These are phyloP conservation scores for Cyberlindnera mrakii DNA, from an alignment of 805 yeast genomes.

Conservation along the genomic window DNA sequence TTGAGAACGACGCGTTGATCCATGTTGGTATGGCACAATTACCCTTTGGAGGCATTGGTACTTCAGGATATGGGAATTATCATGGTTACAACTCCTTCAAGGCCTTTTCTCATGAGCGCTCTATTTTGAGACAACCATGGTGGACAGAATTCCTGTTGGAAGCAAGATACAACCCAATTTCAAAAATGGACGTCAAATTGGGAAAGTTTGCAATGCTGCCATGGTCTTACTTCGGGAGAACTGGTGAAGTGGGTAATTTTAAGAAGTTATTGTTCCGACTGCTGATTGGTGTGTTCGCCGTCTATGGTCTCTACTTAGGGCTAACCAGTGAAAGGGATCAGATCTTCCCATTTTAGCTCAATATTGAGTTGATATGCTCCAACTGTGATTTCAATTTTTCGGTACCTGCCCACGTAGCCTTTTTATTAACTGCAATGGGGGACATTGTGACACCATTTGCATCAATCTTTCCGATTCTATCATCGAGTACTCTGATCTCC, in stretches of 20 bases:
- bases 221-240: constrained; percentile 31
- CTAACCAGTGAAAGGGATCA: constrained; percentile 2
- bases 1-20: constrained; percentile 62
- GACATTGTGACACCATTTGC: constrained; percentile 46
- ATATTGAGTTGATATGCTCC: constrained; percentile 25
- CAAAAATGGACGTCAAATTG: constrained; percentile 26
- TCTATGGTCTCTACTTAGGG: constrained; percentile 15
- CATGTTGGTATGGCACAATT: constrained; percentile 63
- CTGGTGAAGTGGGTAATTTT: constrained; percentile 26
- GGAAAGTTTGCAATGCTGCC: constrained; percentile 25
- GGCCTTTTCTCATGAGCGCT: constrained; percentile 75
- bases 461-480: constrained; percentile 43
- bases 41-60: constrained; percentile 92
- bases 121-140: constrained; percentile 56
- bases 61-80: constrained; percentile 76
- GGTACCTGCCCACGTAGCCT: constrained; percentile 62
- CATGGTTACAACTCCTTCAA: constrained; percentile 64
- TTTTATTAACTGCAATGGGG: constrained; percentile 64
- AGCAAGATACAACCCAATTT: constrained; percentile 65
- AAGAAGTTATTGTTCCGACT: constrained; percentile 11
- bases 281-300: constrained; percentile 5
- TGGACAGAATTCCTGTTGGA: constrained; percentile 55
- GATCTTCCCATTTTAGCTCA: constrained; percentile 5
- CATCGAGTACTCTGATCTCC: constrained; percentile 63
- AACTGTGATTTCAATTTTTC: constrained; percentile 49